Base-by-base conservation (phyloP, 169 alveolate genomes). In the Plasmodium blacklocki region DNA sequence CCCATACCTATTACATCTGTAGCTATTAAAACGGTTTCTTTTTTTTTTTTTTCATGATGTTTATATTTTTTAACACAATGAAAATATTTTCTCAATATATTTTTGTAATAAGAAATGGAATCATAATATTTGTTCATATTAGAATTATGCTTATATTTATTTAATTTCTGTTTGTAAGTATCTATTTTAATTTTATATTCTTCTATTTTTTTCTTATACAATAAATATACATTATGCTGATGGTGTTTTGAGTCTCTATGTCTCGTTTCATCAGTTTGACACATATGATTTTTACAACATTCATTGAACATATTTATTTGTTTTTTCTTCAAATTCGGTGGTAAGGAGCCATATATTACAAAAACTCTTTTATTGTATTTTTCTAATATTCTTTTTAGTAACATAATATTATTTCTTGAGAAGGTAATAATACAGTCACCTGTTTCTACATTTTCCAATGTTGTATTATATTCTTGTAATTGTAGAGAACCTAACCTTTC, bases 1-100 rank as follows among this genome's bases (percentile, higher is more conserved):
- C 99, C 99, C 98, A 97, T 95, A 8, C 99, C 99, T 32, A 97
- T 96, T n/a, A 97, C 99, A 83, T 97, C 98, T 0, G 99, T 96
- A 3, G 99, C 98, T 12, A 97, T 93, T 58, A 97, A 88, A 47
- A 90, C 89, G 9, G 96, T 88, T 66, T 88, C 29, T 7, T 89
- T 93, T 5, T 93, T 90, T 9, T 95, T 29, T 12, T 70, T 49
- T 39, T 39, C 11, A 39, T 39, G 47, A 39, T 39, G 9, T 39
- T 5, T 39, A 39, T 39, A 39, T 39, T 39, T 39, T 39, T 39
- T 39, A 7, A 39, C 47, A 5, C 5, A 39, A 39, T 5, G 47
- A 39, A 39, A 39, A 39, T 39, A 39, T 39, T 39, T 39, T 39
- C 47, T 39, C 11, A 39, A 5, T 5, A 39, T 39, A 39, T 39